phyloP scores from a whole-genome alignment of 129 eudicot genomes.

The Escallonia herrerae region DNA sequence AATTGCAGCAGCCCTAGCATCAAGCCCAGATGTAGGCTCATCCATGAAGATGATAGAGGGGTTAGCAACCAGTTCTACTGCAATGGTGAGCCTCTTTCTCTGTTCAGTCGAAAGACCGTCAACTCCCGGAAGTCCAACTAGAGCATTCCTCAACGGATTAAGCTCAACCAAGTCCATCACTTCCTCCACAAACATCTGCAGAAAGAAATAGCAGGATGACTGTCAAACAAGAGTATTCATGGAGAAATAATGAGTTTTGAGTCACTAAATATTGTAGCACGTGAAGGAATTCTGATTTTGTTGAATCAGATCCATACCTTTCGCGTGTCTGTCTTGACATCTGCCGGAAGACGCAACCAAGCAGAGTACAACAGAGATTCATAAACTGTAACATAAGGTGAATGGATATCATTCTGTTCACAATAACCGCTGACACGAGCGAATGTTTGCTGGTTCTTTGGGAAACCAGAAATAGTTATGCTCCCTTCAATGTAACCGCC shows the following conservation, averaged over 20 bases:
- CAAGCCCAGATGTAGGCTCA: conserved; percentile 54
- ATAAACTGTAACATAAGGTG: conserved; percentile 45
- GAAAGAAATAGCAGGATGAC: no score
- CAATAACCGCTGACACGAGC: conserved; percentile 51
- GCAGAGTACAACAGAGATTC: conserved; percentile 51
- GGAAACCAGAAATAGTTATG: conserved; percentile 45
- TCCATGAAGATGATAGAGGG: conserved; percentile 55
- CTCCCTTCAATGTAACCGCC: conserved; percentile 41
- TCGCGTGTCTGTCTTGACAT: conserved; percentile 21
- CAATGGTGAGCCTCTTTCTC: conserved; percentile 43
- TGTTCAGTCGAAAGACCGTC: conserved; percentile 45
- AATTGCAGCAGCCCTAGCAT: conserved; percentile 56
- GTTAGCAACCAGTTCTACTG: conserved; percentile 50
- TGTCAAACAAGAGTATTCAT: no score
- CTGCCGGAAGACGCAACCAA: conserved; percentile 32
- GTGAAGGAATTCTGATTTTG: neutral
- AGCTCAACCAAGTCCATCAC: conserved; percentile 43
- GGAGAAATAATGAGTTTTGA: neutral
- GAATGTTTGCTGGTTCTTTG: conserved; percentile 39
- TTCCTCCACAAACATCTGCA: conserved; percentile 34
- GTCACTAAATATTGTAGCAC: neutral
- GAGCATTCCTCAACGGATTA: conserved; percentile 20
- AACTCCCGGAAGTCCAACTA: conserved; percentile 41
- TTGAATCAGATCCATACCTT: conserved; percentile 14
- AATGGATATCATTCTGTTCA: conserved; percentile 52